Conservation (phyloP, 2,329 filamentous ascomycete genomes). For the Dactylonectria macrodidyma region DNA sequence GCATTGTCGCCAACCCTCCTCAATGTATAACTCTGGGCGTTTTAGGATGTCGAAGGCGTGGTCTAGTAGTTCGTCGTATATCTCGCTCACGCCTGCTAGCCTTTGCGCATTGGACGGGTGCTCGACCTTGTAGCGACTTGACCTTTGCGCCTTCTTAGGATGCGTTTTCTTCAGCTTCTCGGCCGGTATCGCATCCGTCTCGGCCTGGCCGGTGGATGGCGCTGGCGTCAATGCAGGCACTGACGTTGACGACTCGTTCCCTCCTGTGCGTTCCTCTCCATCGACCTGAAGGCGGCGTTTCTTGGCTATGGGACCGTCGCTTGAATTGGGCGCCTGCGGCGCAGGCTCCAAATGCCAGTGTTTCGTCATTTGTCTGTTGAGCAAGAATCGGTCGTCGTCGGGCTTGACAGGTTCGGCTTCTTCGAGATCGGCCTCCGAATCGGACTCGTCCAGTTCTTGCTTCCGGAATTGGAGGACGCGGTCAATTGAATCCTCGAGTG, state of each 20-base stretch:
- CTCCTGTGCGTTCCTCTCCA: slow-evolving; percentile 42
- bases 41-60: slow-evolving; percentile 38
- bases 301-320: slow-evolving; percentile 49
- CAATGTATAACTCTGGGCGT: slow-evolving; percentile 38
- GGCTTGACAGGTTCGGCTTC: slow-evolving; percentile 53
- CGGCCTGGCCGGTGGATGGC: slow-evolving; percentile 27
- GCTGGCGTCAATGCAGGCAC: slow-evolving; percentile 37
- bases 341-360: slow-evolving; percentile 53
- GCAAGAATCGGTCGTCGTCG: slow-evolving; percentile 55
- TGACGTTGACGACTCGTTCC: slow-evolving; percentile 30
- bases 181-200: slow-evolving; percentile 30
- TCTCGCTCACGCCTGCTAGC: slow-evolving; percentile 51
- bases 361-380: slow-evolving; percentile 60
- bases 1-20: slow-evolving; percentile 29
- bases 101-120: slow-evolving; percentile 38
- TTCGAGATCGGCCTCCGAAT: slow-evolving; percentile 65
- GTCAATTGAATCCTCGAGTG: slow-evolving; percentile 89
- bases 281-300: slow-evolving; percentile 52
- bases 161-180: slow-evolving; percentile 48
- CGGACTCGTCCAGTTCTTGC: slow-evolving; percentile 71
- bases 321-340: slow-evolving; percentile 15
- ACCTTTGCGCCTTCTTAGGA: slow-evolving; percentile 51
- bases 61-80: slow-evolving; percentile 41
- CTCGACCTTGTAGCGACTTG: slow-evolving; percentile 51
- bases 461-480: slow-evolving; percentile 82